These are phyloP conservation scores for Purpureocillium lavendulum DNA, from an alignment of 2,329 filamentous ascomycete genomes.

Conservation along the genomic window DNA sequence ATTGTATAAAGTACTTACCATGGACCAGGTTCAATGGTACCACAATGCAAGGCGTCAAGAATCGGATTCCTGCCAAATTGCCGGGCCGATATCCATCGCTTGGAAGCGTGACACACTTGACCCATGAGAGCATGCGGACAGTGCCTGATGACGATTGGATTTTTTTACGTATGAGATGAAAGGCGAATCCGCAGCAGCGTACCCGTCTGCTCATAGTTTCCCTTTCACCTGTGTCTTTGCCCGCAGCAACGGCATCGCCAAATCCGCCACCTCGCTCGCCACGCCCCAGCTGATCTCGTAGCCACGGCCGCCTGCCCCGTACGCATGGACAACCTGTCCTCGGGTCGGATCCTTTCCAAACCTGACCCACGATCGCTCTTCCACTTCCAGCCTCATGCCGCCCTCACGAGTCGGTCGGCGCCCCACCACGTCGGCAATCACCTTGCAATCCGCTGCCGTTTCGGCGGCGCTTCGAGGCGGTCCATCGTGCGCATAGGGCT, in stretches of 20 bases:
- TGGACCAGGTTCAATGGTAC: too few species aligned
- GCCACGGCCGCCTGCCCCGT: slow-evolving; percentile 50
- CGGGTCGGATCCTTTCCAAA: not conserved
- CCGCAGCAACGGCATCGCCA: slow-evolving; percentile 5
- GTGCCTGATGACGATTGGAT: too few species aligned
- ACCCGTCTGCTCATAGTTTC: too few species aligned
- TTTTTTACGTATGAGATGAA: too few species aligned
- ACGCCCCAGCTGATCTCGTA: slow-evolving; percentile 53
- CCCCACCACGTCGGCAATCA: slow-evolving; percentile 35
- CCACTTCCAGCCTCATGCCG: slow-evolving; percentile 45
- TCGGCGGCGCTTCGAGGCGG: slow-evolving; percentile 8
- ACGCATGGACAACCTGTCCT: slow-evolving; percentile 37
- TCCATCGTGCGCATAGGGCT: slow-evolving; percentile 14
- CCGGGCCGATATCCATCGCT: too few species aligned
- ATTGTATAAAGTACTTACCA: too few species aligned
- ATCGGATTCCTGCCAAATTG: too few species aligned
- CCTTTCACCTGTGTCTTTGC: not conserved
- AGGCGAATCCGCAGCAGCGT: too few species aligned
- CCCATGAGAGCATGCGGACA: too few species aligned
- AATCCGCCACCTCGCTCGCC: slow-evolving; percentile 35
- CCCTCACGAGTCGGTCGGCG: slow-evolving; percentile 34
- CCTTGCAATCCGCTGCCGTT: slow-evolving; percentile 14
- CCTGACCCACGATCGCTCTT: slow-evolving; percentile 16
- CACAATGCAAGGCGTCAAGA: too few species aligned
- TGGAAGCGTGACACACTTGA: too few species aligned